Evolutionary conservation across 495 filamentous ascomycete genomes (phyloP), one percentile per base, ranked within the genome.

Genomic region (Pseudoneurospora amorphoporcata): DNA sequence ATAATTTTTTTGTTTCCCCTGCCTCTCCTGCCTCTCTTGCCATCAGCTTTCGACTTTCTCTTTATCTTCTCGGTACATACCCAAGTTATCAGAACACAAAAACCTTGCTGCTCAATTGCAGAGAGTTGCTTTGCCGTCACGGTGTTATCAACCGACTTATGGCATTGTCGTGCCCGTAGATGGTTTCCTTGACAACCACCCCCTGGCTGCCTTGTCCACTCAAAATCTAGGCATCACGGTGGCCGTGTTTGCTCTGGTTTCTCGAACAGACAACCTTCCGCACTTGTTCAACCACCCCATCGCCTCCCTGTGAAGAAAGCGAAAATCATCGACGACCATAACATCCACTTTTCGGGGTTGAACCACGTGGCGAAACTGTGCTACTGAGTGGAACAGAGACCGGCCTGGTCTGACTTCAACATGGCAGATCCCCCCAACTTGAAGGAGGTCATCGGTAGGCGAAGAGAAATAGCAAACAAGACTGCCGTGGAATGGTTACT

Each of bases 361-460:
- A 5, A 10, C 19, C 45, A 53, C 10, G 17, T 7, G 17, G 45
- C 47, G 4, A 29, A 19, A 58, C 47, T 14, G 23, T 29, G 38
- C 69, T 35, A 70, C 39, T 8, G 39, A 17, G 17, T 47, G 17
- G 17, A 71, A 29, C 32, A 45, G 69, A 41, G 47, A 14, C 12
- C 35, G 42, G 45, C 45, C 45, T 53, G 45, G n/a, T 53, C n/a
- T 23, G 19, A 53, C n/a, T n/a, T 58, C 23, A 39, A n/a, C 43
- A 43, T 58, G 69, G 71, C 72, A 76, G 39, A 73, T 8, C 69
- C 72, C 32, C 47, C 76, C 74, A 77, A 74, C 70, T 71, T 81
- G 3, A 76, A 76, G 47, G 41, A 79, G 32, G 40, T 81, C 32
- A 71, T 77, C 37, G 71, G 79, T 78, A 73, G 41, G 78, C 70